Conservation (phyloP, 768 basidiomycete species). For the Daedaleopsis sinensis region DNA sequence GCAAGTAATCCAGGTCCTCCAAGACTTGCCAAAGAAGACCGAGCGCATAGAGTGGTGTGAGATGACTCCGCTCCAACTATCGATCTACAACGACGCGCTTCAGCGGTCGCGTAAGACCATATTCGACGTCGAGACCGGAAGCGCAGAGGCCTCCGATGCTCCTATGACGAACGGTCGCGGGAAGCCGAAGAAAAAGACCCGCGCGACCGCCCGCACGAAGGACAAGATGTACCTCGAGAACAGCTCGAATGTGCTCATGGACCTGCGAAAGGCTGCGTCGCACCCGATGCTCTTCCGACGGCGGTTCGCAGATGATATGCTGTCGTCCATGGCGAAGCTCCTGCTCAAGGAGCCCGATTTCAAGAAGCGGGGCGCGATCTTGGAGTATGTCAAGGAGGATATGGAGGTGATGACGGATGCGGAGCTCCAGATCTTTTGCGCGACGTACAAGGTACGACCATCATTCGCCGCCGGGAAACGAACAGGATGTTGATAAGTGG, state of each 20-base stretch:
- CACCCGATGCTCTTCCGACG: slow-evolving; percentile 97
- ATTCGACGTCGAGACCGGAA: slow-evolving; percentile 46
- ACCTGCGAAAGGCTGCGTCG: slow-evolving; percentile 92
- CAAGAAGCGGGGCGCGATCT: slow-evolving; percentile 77
- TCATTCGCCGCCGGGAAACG: neutral
- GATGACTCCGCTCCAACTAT: slow-evolving; percentile 81
- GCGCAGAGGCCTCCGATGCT: slow-evolving; percentile 35
- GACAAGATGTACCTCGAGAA: slow-evolving; percentile 77
- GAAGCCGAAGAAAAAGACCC: slow-evolving; percentile 50
- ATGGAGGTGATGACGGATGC: slow-evolving; percentile 99
- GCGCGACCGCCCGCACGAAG: slow-evolving; percentile 48
- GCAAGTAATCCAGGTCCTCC: slow-evolving; percentile 63
- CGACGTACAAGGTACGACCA: slow-evolving; percentile 75
- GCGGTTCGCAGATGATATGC: slow-evolving; percentile 73
- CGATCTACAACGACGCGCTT: slow-evolving; percentile 85
- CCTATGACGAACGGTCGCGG: slow-evolving; percentile 28
- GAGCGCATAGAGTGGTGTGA: slow-evolving; percentile 96
- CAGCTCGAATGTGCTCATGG: slow-evolving; percentile 94
- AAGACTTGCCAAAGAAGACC: slow-evolving; percentile 89
- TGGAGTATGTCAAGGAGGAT: slow-evolving; percentile 91
- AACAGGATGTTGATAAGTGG: neutral
- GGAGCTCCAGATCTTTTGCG: slow-evolving; percentile 87
- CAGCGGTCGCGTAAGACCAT: slow-evolving; percentile 84
- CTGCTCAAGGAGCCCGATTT: slow-evolving; percentile 93
- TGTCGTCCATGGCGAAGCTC: slow-evolving; percentile 77